Conservation (phyloP, 2,329 filamentous ascomycete genomes). For the Ceratocystis ficicola region DNA sequence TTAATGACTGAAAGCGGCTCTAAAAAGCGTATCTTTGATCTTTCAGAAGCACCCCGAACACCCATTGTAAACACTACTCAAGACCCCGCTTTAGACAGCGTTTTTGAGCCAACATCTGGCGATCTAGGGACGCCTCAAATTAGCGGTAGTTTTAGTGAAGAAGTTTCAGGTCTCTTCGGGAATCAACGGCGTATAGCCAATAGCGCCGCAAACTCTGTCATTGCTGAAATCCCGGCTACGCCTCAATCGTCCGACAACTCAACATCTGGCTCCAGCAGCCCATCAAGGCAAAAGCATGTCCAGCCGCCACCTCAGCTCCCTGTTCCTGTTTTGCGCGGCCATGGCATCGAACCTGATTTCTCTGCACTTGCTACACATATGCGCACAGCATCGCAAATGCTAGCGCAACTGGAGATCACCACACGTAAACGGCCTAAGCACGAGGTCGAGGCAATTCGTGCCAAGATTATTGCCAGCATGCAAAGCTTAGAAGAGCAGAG, state of each 20-base stretch:
- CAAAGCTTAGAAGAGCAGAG: constrained; percentile 76
- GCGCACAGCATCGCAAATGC: constrained; percentile 77
- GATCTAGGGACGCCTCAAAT: constrained; percentile 65
- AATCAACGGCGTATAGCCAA: constrained; percentile 28
- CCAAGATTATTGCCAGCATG: constrained; percentile 84
- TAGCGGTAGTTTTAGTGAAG: constrained; percentile 46
- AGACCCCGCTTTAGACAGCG: constrained; percentile 51
- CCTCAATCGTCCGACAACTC: constrained; percentile 59
- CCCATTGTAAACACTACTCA: constrained; percentile 32
- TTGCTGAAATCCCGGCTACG: constrained; percentile 45
- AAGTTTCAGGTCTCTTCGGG: constrained; percentile 24
- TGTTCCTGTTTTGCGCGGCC: constrained; percentile 33
- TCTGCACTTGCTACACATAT: constrained; percentile 76
- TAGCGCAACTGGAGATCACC: constrained; percentile 69
- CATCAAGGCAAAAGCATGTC: constrained; percentile 50
- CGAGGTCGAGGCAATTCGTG: constrained; percentile 71
- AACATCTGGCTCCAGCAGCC: constrained; percentile 56
- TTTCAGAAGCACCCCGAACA: constrained; percentile 52
- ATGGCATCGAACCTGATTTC: constrained; percentile 61
- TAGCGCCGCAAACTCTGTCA: constrained; percentile 46
- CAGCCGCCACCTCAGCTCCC: constrained; percentile 34
- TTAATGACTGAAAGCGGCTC: constrained; percentile 46
- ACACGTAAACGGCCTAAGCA: constrained; percentile 66
- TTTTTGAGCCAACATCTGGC: constrained; percentile 70
- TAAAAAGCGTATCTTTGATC: constrained; percentile 52